Percentiles rank a stretch among this genome's conserved stretches.
phyloP scores from a whole-genome alignment of 1,284 basidiomycete genomes.

The Malassezia vespertilionis region DNA sequence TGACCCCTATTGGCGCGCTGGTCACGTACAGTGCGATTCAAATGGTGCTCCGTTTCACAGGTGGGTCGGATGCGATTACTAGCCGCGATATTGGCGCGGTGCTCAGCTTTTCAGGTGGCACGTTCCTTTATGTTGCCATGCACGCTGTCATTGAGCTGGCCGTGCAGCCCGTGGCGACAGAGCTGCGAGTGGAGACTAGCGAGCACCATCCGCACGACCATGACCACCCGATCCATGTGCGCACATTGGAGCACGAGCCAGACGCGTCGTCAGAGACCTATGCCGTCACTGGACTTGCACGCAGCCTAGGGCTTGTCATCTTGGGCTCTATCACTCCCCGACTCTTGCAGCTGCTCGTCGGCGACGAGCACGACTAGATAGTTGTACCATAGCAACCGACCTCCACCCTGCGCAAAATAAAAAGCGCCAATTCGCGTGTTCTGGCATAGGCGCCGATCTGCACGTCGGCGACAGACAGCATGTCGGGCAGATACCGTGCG shows the following conservation, averaged over 20 bases:
- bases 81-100: constrained; percentile 56
- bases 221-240: constrained; percentile 17
- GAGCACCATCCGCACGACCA: constrained; percentile 15
- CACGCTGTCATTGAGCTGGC: constrained; percentile 41
- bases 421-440: not conserved
- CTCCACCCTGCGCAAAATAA: too few relatives aligned
- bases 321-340: constrained; percentile 13
- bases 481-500: constrained; percentile 10
- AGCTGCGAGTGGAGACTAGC: not conserved
- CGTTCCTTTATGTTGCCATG: constrained; percentile 87
- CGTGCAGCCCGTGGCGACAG: not conserved
- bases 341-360: constrained; percentile 11
- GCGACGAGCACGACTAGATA: not conserved
- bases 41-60: constrained; percentile 5
- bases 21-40: constrained; percentile 15
- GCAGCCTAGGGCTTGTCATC: constrained; percentile 2
- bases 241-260: not conserved
- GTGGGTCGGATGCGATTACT: constrained; percentile 16
- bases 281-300: not conserved
- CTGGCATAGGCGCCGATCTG: not conserved
- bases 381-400: not conserved
- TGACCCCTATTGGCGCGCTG: constrained; percentile 34
- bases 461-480: not conserved
- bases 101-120: constrained; percentile 74
- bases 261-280: not conserved